phyloP scores from a whole-genome alignment of 768 basidiomycete genomes.

The Suillus clintonianus region DNA sequence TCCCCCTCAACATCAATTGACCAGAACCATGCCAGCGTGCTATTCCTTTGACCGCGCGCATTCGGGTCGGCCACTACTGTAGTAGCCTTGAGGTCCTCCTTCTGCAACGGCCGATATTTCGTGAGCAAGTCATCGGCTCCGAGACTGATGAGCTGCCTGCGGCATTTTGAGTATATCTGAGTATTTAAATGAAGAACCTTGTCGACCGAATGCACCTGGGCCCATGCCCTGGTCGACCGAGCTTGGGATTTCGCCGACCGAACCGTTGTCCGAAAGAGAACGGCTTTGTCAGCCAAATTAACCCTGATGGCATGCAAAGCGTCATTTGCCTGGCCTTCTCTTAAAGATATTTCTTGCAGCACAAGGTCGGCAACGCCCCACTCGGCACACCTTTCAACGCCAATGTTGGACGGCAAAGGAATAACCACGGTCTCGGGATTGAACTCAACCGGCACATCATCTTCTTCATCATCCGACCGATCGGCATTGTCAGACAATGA shows the following conservation, averaged over 20 bases:
- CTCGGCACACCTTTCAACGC: no score
- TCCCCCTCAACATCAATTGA: constrained; percentile 3
- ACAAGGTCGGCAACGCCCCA: no score
- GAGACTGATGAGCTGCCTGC: neutral
- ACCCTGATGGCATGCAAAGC: constrained; percentile 7
- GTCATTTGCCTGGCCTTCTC: no score
- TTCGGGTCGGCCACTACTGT: constrained; percentile 1
- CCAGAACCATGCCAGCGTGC: constrained; percentile 10
- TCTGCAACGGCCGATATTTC: neutral
- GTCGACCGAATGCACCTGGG: neutral
- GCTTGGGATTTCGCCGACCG: neutral
- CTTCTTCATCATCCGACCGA: neutral
- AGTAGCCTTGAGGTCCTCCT: neutral
- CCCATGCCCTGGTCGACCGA: no score
- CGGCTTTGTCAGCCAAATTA: constrained; percentile 10
- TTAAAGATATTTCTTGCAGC: no score
- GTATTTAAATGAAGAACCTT: neutral
- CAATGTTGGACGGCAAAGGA: no score
- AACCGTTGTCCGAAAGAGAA: neutral
- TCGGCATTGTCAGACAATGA: neutral
- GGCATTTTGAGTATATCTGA: neutral
- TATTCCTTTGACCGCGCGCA: neutral
- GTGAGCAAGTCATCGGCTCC: neutral
- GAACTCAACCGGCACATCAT: no score
- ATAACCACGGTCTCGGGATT: no score